Conservation (phyloP, 495 filamentous ascomycete genomes). For the Aspergillus sclerotioniger region DNA sequence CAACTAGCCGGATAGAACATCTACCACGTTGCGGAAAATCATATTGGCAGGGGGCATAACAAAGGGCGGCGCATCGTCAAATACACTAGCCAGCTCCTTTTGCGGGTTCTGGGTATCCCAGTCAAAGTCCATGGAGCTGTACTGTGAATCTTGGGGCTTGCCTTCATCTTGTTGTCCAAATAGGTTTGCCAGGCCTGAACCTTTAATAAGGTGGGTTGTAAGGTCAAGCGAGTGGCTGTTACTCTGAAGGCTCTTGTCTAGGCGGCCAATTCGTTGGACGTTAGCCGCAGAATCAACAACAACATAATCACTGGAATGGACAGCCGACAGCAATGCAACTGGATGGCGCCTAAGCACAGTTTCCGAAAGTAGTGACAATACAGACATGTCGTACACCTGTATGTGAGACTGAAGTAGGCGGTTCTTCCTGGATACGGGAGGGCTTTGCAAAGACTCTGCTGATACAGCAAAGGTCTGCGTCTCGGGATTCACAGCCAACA, state of each 20-base stretch:
- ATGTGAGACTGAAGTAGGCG: conserved; percentile 26
- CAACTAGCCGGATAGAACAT: conserved; percentile 25
- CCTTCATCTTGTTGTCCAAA: conserved; percentile 39
- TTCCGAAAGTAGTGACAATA: conserved; percentile 30
- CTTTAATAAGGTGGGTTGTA: conserved; percentile 40
- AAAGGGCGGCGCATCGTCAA: conserved; percentile 70
- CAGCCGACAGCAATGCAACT: conserved; percentile 37
- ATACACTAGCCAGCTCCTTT: conserved; percentile 67
- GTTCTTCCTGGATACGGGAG: conserved; percentile 21
- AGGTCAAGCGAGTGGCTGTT: conserved; percentile 41
- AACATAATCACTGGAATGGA: conserved; percentile 57
- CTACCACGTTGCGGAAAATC: conserved; percentile 71
- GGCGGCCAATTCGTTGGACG: conserved; percentile 51
- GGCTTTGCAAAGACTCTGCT: conserved; percentile 7
- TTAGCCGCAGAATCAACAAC: conserved; percentile 42
- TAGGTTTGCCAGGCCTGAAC: conserved; percentile 48
- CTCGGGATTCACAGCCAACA: conserved; percentile 38
- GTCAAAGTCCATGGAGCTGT: conserved; percentile 31
- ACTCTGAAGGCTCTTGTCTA: conserved; percentile 52
- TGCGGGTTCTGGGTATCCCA: conserved; percentile 54
- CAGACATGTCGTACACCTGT: conserved; percentile 39
- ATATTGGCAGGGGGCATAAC: conserved; percentile 75
- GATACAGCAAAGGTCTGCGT: conserved; percentile 39
- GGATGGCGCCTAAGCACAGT: conserved; percentile 26
- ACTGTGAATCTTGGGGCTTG: conserved; percentile 18